Base-by-base conservation (phyloP, 139 green algal genomes). In the Yamagishiella unicocca region DNA sequence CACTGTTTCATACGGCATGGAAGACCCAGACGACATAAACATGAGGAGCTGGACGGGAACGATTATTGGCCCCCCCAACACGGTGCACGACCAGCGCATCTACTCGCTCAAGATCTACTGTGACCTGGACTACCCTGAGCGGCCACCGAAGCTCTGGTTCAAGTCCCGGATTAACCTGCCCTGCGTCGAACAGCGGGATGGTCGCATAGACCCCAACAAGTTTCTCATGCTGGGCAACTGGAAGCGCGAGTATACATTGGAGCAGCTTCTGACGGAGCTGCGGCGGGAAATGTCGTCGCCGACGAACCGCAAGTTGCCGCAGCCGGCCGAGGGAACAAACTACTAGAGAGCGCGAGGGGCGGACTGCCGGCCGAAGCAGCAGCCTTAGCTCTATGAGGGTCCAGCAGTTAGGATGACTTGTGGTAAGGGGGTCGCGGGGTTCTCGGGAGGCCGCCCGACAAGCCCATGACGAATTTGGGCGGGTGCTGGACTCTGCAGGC, bases 1-100 rank as follows among this genome's bases (percentile, higher is more conserved):
- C 40, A 97, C 95, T 0, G 98, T 99, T 19, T 96, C 89, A 46
- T 99, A 99, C 93, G 97, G 97, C 38, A 96, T 99, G 95, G 96
- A 98, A 42, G 96, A 98, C 79, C 67, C 83, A 38, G 94, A 96
- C 25, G 93, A 97, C 76, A 91, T 98, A 72, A 83, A 97, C 10
- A 99, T 99, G 97, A 90, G 92, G 33, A 94, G 95, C 91, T 99
- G 98, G 98, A 98, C 94, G 12, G 97, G 98, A 29, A 99, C 98
- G 14, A 99, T 99, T 81, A 98, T 99, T 81, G 98, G 98, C 1
- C 97, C 98, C 2, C 91, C 91, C 73, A 97, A 96, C 88, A 94
- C 92, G 12, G 93, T 96, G 9, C 96, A 98, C 89, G 97, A 99
- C 68, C 91, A 94, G 10, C 88, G 97, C n/a, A 99, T 99, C 68